Evolutionary conservation across 1,139 yeast genomes (phyloP).

Genomic region (Scheffersomyces insectosa): DNA sequence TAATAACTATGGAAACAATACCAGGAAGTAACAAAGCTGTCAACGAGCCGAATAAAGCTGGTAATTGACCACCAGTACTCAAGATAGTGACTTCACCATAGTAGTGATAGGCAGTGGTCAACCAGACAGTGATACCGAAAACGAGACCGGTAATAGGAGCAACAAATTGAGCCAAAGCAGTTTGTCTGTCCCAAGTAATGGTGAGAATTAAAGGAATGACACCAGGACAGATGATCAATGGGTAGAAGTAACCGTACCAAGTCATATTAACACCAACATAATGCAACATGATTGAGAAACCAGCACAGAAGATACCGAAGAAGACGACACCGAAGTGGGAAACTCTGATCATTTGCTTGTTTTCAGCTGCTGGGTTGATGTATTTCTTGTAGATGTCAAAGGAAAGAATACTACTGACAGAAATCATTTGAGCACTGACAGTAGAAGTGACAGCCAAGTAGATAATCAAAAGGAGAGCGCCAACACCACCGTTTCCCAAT

Average conservation of each 20-base stretch:
- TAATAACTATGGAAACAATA: slow-evolving; percentile 23
- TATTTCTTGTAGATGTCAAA: slow-evolving; percentile 33
- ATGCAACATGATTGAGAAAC: slow-evolving; percentile 31
- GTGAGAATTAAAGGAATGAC: slow-evolving; percentile 34
- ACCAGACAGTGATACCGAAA: slow-evolving; percentile 26
- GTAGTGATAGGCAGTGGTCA: slow-evolving; percentile 24
- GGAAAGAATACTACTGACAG: slow-evolving; percentile 31
- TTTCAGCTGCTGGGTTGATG: slow-evolving; percentile 25
- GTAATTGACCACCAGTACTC: slow-evolving; percentile 30
- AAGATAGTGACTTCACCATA: slow-evolving; percentile 24
- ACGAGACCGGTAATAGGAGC: slow-evolving; percentile 27
- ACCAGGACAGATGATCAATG: slow-evolving; percentile 38
- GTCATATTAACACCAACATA: slow-evolving; percentile 33
- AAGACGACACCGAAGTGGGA: slow-evolving; percentile 29
- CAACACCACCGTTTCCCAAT: slow-evolving; percentile 29
- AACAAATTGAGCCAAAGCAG: slow-evolving; percentile 25
- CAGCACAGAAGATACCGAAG: slow-evolving; percentile 32
- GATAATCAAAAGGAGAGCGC: slow-evolving; percentile 27
- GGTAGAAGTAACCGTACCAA: slow-evolving; percentile 36
- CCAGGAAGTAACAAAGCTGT: slow-evolving; percentile 36
- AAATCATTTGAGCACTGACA: slow-evolving; percentile 32
- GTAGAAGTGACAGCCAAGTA: slow-evolving; percentile 35
- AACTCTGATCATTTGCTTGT: slow-evolving; percentile 26
- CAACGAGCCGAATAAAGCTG: slow-evolving; percentile 33
- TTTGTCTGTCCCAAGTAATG: slow-evolving; percentile 34